phyloP scores from a whole-genome alignment of 106 monocot species.

The Amphibolis antarctica region DNA sequence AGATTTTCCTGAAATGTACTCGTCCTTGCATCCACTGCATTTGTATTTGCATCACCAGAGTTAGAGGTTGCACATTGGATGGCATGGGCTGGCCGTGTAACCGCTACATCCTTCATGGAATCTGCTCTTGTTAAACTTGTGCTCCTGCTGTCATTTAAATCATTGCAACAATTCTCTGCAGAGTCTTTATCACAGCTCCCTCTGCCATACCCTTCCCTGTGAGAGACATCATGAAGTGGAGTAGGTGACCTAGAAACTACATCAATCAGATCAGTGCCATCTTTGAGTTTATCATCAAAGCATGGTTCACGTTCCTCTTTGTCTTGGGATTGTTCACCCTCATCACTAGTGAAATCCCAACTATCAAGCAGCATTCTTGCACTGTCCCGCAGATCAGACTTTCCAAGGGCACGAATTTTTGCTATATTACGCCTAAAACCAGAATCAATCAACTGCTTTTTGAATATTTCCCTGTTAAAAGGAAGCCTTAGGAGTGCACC shows the following conservation, averaged over 20 bases:
- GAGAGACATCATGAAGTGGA: constrained; percentile 3
- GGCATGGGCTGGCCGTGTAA: constrained; percentile 4
- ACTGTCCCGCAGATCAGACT: constrained; percentile 25
- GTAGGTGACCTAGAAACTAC: not conserved
- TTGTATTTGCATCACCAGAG: constrained; percentile 6
- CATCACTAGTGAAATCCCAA: constrained; percentile 25
- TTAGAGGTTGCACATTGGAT: not conserved
- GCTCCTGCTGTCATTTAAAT: constrained; percentile 3
- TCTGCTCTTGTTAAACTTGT: not conserved
- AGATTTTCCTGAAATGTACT: constrained; percentile 13
- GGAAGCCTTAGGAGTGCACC: constrained; percentile 47
- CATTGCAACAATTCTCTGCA: constrained; percentile 3
- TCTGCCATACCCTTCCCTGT: constrained; percentile 1
- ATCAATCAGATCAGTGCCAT: constrained; percentile 2
- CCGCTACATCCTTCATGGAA: not conserved
- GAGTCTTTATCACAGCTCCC: constrained; percentile 2
- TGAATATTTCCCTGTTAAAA: constrained; percentile 19
- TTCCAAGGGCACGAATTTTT: constrained; percentile 23
- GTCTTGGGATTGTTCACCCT: constrained; percentile 6
- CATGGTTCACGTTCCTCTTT: constrained; percentile 1
- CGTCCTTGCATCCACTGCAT: constrained; percentile 11
- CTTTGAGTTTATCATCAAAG: constrained; percentile 1
- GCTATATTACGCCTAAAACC: constrained; percentile 35
- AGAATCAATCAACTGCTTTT: constrained; percentile 24
- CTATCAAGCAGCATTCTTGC: constrained; percentile 39